phyloP scores from a whole-genome alignment of 352 stramenopile genomes.

The Globisporangium splendens region DNA sequence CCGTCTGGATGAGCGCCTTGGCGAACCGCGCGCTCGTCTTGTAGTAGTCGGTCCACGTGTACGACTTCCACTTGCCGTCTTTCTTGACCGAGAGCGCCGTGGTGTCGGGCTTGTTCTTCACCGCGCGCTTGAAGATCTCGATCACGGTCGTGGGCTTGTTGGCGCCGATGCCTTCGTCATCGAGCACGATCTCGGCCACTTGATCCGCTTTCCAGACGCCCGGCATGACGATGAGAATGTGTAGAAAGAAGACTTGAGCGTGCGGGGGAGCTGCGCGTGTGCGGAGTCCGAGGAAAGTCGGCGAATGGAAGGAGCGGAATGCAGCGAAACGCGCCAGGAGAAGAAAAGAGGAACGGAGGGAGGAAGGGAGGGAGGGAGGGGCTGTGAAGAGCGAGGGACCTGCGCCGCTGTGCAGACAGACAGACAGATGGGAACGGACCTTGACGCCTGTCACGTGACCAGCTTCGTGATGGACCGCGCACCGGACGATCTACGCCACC shows the following conservation, averaged over 20 bases:
- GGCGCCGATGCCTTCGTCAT: constrained; percentile 21
- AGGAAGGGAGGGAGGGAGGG: no score
- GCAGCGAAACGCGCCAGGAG: no score
- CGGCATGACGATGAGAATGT: background rate
- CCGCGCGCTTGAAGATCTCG: constrained; percentile 34
- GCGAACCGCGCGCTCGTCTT: constrained; percentile 60
- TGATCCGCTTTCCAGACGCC: constrained; percentile 13
- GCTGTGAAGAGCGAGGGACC: background rate
- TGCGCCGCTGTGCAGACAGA: no score
- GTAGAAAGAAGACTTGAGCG: no score
- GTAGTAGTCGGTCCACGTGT: constrained; percentile 79
- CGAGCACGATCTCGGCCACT: constrained; percentile 4
- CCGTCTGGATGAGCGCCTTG: constrained; percentile 70
- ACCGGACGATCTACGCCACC: no score
- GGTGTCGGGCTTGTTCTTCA: constrained; percentile 19
- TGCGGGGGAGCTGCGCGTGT: background rate
- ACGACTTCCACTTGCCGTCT: constrained; percentile 40
- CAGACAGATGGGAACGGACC: no score
- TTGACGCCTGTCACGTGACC: no score
- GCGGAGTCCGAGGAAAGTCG: constrained; percentile 8
- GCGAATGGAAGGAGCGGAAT: constrained; percentile 4
- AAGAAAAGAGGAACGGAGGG: no score
- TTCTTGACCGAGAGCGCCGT: constrained; percentile 37
- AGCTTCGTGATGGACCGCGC: no score
- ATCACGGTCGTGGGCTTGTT: constrained; percentile 32